Base-by-base conservation (phyloP, 441 rosid genomes). In the Populus tomentosa region DNA sequence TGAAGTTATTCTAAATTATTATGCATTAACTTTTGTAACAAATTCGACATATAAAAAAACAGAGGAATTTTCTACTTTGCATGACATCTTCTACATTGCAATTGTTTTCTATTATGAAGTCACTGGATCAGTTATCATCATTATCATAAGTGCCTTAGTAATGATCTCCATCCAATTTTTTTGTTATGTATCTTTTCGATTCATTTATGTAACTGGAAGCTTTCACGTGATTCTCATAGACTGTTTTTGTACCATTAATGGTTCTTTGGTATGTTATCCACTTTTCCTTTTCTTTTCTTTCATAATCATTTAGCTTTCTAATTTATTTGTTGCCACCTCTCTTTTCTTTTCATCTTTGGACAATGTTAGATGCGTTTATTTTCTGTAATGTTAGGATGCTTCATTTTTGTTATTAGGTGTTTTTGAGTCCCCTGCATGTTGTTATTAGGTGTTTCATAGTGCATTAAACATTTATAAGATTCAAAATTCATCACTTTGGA, bases 401-500 rank as follows among this genome's bases (percentile, higher is more conserved):
- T 53, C 24, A 6, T 21, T 26, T 50, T 40, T 32, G 8, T 50
- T n/a, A 33, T 33, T 3, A 65, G 32, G 16, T 30, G 65, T 24
- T 30, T 38, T 16, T 53, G 61, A 11, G 4, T 67, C 28, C 9
- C 10, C 36, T 66, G 3, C n/a, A 46, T 53, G 6, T 16, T 56
- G 65, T 24, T 28, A 67, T 32, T 40, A 69, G 23, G 64, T 20
- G 35, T 24, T 78, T 66, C 20, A 10, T 18, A 7, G 36, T 23
- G n/a, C 35, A 35, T 2, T 36, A 28, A 28, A 10, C 67, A 30
- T 69, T 21, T 75, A 23, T 24, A 61, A 40, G 66, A 69, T 67
- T 65, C 63, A 61, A 68, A 79, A 72, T 53, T 69, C 26, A 80
- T 46, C 70, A 59, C 77, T 20, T 73, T 78, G 67, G 46, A 46